Evolutionary conservation across 768 basidiomycete species (phyloP).

Genomic region (Postia placenta): DNA sequence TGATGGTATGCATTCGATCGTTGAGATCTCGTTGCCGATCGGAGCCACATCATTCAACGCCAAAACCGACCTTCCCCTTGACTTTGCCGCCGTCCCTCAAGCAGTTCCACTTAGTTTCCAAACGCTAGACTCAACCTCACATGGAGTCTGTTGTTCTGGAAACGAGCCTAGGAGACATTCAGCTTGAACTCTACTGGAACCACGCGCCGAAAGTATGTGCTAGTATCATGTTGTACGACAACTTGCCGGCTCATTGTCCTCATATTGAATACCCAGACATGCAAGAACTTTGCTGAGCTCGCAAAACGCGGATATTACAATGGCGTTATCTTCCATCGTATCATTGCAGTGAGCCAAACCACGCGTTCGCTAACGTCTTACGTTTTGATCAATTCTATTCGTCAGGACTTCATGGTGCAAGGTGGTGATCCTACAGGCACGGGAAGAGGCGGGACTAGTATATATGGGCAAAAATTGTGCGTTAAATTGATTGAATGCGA

Average conservation of each 20-base stretch:
- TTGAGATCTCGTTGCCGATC: no score
- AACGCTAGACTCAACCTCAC: background rate
- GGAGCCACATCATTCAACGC: no score
- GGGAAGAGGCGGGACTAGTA: constrained; percentile 85
- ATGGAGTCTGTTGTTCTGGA: constrained; percentile 65
- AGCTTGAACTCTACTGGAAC: constrained; percentile 88
- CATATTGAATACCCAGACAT: constrained; percentile 52
- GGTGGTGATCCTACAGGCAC: constrained; percentile 95
- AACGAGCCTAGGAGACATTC: constrained; percentile 81
- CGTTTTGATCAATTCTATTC: background rate
- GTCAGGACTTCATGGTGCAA: constrained; percentile 95
- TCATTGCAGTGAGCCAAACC: constrained; percentile 63
- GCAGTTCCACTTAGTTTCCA: background rate
- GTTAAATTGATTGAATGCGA: constrained; percentile 21
- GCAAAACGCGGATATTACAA: constrained; percentile 93
- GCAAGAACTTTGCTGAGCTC: constrained; percentile 91
- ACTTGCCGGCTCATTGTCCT: constrained; percentile 3
- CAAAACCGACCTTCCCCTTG: no score
- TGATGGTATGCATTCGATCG: no score
- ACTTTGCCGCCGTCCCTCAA: no score
- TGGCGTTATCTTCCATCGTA: constrained; percentile 82
- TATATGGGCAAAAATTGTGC: constrained; percentile 84
- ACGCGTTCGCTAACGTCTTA: background rate
- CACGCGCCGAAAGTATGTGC: constrained; percentile 69
- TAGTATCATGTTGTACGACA: background rate